Evolutionary conservation across 179 eudicot genomes (phyloP), one percentile per base, ranked within the genome.

Genomic region (Drosera spatulata): DNA sequence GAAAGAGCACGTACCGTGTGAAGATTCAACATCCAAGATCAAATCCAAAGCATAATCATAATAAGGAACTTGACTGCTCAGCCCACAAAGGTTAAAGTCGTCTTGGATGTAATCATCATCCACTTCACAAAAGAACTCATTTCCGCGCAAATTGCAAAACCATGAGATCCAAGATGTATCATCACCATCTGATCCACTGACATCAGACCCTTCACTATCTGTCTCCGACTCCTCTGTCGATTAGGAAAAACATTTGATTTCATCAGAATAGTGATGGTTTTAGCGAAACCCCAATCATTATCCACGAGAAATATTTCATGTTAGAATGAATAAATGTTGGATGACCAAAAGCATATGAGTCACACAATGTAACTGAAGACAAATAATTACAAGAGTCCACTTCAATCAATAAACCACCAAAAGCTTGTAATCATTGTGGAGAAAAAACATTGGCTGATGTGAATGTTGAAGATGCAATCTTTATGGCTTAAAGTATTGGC

Each of bases 141-240:
- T 55, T 2, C 58, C 58, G 0, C 58, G 58, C 41, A 55, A 37
- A 55, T 55, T 55, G 41, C 58, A 55, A 55, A 55, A 55, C 58
- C 58, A 55, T 55, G 58, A 55, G 58, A 55, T 55, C 58, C 58
- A 55, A 39, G 58, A 55, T 33, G 58, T 55, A 41, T 55, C 58
- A 22, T 22, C 33, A 22, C 33, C 33, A 22, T 22, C 33, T 22
- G 33, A 22, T 22, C 33, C 33, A 22, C 33, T 55, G 7, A 55
- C 58, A 55, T 55, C 58, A 22, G 58, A 55, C 58, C 8, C 58
- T 55, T 55, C 58, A 55, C 41, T 55, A 37, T 55, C 58, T 8
- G 58, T 55, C 12, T 55, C 58, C 37, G 58, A 55, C 39, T 55
- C 56, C 10, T 53, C 58, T 55, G 58, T 0, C 2, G 39, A 33